Percentiles rank a stretch among this genome's conserved stretches.
phyloP scores from a whole-genome alignment of 2,329 filamentous ascomycete genomes.

The Macrophomina pseudophaseolina region DNA sequence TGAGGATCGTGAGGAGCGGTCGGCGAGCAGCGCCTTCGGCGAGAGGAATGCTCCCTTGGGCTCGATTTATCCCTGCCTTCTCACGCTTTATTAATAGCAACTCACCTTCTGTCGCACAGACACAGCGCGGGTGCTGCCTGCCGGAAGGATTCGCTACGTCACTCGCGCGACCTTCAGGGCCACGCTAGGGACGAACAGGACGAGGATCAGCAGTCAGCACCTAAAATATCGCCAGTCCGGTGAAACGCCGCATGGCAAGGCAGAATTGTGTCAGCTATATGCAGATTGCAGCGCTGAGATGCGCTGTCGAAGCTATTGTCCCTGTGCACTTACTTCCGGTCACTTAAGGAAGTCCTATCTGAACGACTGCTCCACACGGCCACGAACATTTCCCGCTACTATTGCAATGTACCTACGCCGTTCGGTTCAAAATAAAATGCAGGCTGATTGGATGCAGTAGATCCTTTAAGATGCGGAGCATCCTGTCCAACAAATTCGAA shows the following conservation, averaged over 20 bases:
- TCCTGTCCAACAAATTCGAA: no score
- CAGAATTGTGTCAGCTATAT: not conserved
- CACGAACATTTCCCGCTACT: no score
- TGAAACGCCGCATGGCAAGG: not conserved
- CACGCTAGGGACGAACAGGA: not conserved
- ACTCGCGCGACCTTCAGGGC: not conserved
- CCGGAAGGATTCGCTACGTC: slow-evolving; percentile 8
- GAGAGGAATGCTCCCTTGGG: not conserved
- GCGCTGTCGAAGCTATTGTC: no score
- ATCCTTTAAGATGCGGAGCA: no score
- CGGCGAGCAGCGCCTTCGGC: not conserved
- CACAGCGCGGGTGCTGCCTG: not conserved
- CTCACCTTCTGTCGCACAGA: not conserved
- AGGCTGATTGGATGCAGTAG: no score
- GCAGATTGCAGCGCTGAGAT: no score
- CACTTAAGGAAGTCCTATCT: no score
- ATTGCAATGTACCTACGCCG: no score
- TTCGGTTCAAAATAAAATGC: no score
- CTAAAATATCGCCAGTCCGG: not conserved
- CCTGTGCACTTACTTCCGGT: no score
- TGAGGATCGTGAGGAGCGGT: not conserved
- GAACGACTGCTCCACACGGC: no score
- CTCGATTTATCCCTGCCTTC: not conserved
- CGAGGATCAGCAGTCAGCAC: not conserved
- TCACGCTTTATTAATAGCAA: slow-evolving; percentile 9